Evolutionary conservation across 305 asterid genomes (phyloP), one percentile per base, ranked within the genome.

Genomic region (Solanum chacoense): DNA sequence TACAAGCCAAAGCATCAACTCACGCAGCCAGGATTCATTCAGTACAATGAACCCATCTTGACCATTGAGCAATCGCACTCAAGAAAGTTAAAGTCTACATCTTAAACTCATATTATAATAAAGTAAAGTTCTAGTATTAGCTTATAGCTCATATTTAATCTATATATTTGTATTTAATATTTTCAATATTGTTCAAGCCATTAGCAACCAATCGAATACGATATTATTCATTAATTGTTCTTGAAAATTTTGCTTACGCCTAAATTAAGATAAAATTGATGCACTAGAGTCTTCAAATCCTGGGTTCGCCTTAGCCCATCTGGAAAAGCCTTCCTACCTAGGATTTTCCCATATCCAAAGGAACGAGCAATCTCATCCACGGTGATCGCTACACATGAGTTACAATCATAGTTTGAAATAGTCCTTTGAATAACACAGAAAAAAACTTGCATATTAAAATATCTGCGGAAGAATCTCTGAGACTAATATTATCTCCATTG

Each of bases 281-380:
- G 9, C 9, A 50, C n/a, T 16, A 7, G 65, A 16, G n/a, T 50
- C 10, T 16, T 16, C 10, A 50, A 50, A 50, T 50, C 1, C 0
- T 6, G 4, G 0, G 0, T 50, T 50, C 4, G 9, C n/a, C 9
- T 50, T 0, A 16, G 65, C 0, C 22, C 22, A 45, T 45, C 3
- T 0, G 22, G 1, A 0, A 42, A 42, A 12, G 18, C 20, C 59
- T 42, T 13, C 20, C 59, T 42, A 42, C 59, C 9, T 50, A 45
- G 0, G 18, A 45, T 45, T 45, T 45, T 45, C 6, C 0, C 22
- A 50, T 50, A 50, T 45, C 3, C 14, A 45, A 45, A 45, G 59
- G 59, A 45, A 45, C 5, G 20, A 45, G 1, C 20, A 45, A 13
- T 14, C 20, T 14, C 59, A 45, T 45, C 59, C 20, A 45, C 5